A percentile compares a stretch with the other conserved stretches of the same genome.
Evolutionary conservation across 352 stramenopile species (phyloP).

Genomic region (Globisporangium okanoganense): DNA sequence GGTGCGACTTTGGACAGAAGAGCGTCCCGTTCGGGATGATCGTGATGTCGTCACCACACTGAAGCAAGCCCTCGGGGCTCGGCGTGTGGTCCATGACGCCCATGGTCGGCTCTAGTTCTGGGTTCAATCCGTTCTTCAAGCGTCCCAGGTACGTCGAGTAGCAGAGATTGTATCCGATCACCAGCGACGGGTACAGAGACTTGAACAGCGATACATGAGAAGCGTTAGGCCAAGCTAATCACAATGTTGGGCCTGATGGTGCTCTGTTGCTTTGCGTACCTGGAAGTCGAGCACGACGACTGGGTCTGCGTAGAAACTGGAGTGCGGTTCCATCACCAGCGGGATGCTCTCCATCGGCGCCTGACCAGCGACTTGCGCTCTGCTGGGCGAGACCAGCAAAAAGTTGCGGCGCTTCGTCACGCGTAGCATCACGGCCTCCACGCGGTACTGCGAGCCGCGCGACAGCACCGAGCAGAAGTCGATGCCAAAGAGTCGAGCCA

Average conservation of each 20-base stretch:
- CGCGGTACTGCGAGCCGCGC: conserved; percentile 91
- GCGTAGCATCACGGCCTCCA: conserved; percentile 91
- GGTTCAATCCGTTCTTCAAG: conserved; percentile 73
- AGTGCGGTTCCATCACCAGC: conserved; percentile 95
- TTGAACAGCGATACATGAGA: conserved; percentile 18
- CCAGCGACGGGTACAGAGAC: conserved; percentile 99
- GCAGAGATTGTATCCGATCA: conserved; percentile 99
- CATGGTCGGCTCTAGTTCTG: conserved; percentile 59
- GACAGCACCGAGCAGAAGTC: conserved; percentile 93
- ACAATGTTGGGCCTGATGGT: neutral
- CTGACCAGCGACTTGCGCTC: conserved; percentile 84
- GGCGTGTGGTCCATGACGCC: conserved; percentile 59
- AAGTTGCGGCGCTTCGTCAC: conserved; percentile 89
- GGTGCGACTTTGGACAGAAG: conserved; percentile 91
- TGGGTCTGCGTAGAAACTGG: conserved; percentile 95
- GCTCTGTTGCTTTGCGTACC: conserved; percentile 17
- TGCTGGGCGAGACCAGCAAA: conserved; percentile 75
- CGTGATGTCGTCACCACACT: conserved; percentile 46
- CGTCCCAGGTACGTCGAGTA: conserved; percentile 96
- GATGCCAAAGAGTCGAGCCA: conserved; percentile 92
- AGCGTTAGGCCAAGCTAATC: neutral
- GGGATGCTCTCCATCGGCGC: conserved; percentile 91
- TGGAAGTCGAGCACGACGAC: conserved; percentile 99
- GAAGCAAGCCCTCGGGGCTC: conserved; percentile 36
- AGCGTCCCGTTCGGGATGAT: conserved; percentile 94